Conservation (phyloP, 495 filamentous ascomycete species). For the Lophium mytilinum region DNA sequence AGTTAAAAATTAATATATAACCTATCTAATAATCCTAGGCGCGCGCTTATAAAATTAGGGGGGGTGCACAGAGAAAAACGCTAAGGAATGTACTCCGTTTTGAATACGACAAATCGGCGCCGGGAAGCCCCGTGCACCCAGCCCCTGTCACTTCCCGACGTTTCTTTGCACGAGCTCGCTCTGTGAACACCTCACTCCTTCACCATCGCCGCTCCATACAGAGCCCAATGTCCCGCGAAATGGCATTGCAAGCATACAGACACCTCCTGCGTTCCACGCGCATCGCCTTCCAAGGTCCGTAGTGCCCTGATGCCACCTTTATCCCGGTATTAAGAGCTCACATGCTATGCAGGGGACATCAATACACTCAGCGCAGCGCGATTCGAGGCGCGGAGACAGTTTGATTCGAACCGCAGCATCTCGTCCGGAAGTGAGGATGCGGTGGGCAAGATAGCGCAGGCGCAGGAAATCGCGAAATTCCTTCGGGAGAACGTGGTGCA, state of each 20-base stretch:
- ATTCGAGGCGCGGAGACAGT: slow-evolving; percentile 57
- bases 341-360: slow-evolving; percentile 49
- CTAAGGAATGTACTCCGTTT: too few relatives aligned
- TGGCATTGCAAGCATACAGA: slow-evolving; percentile 74
- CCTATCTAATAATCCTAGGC: too few relatives aligned
- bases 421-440: slow-evolving; percentile 45
- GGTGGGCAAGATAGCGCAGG: slow-evolving; percentile 55
- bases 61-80: too few relatives aligned
- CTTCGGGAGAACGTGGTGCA: slow-evolving; percentile 83
- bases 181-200: background rate
- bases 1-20: too few relatives aligned
- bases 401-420: slow-evolving; percentile 55
- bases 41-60: too few relatives aligned
- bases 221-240: slow-evolving; percentile 23
- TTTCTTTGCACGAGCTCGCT: too few relatives aligned
- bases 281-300: slow-evolving; percentile 73
- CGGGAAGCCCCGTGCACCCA: too few relatives aligned
- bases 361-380: slow-evolving; percentile 61
- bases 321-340: background rate
- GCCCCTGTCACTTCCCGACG: too few relatives aligned
- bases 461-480: slow-evolving; percentile 73
- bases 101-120: too few relatives aligned
- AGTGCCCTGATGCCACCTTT: background rate
- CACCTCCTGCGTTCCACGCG: slow-evolving; percentile 72
- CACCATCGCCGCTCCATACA: background rate